Evolutionary conservation across 768 basidiomycete genomes (phyloP).

Genomic region (Auricularia auricula-judae): DNA sequence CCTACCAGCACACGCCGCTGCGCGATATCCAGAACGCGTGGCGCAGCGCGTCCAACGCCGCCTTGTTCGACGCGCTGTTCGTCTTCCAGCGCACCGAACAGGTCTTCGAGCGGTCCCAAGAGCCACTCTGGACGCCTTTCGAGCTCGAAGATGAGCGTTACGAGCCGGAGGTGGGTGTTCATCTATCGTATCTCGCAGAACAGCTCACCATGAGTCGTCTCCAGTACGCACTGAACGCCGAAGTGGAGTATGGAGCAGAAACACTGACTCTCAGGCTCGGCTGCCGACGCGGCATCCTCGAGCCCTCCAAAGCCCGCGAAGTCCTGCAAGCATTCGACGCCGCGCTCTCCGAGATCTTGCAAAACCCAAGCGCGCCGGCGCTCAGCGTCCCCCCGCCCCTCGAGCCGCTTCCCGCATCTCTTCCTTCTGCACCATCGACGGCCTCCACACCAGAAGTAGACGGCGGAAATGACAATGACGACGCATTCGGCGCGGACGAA

Average conservation of each 20-base stretch:
- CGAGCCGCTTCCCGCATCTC: not conserved
- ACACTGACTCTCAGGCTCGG: slow-evolving; percentile 27
- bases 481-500: not conserved
- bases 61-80: slow-evolving; percentile 34
- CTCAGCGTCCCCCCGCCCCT: not conserved
- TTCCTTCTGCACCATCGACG: not conserved
- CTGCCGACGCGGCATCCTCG: slow-evolving; percentile 22
- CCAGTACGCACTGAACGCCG: slow-evolving; percentile 35
- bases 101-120: not conserved
- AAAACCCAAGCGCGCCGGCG: slow-evolving; percentile 9
- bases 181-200: not conserved
- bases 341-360: slow-evolving; percentile 13
- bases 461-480: not conserved
- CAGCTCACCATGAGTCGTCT: not conserved
- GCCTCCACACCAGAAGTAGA: not conserved
- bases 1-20: slow-evolving; percentile 37
- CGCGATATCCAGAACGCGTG: slow-evolving; percentile 25
- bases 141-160: slow-evolving; percentile 10
- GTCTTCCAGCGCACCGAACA: slow-evolving; percentile 27
- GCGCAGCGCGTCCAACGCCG: slow-evolving; percentile 14
- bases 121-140: slow-evolving; percentile 15
- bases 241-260: slow-evolving; percentile 22
- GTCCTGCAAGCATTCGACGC: slow-evolving; percentile 12
- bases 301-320: slow-evolving; percentile 12
- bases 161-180: slow-evolving; percentile 23